Percentiles rank a stretch among this genome's conserved stretches.
phyloP scores from a whole-genome alignment of 1,284 basidiomycete genomes.

The Moesziomyces sp. region DNA sequence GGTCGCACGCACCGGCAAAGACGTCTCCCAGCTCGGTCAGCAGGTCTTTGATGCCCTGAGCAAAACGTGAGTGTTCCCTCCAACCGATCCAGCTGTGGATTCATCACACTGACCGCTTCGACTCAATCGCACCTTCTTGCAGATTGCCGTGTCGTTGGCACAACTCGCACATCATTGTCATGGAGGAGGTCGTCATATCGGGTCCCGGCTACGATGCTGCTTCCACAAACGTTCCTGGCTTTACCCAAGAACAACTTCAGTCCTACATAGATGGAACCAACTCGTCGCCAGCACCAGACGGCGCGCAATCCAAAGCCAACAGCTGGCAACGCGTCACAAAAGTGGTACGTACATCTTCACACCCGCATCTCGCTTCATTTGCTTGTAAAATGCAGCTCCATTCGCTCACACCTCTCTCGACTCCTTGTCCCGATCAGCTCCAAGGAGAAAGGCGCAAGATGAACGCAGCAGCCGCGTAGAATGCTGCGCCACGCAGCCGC shows the following conservation, averaged over 20 bases:
- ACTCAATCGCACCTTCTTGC: neutral
- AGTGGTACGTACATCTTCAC: slow-evolving; percentile 48
- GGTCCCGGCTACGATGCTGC: slow-evolving; percentile 55
- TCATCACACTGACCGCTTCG: neutral
- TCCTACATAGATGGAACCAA: slow-evolving; percentile 45
- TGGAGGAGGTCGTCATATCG: slow-evolving; percentile 65
- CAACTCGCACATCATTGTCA: slow-evolving; percentile 64
- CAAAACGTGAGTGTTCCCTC: slow-evolving; percentile 60
- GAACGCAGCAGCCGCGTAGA: slow-evolving; percentile 14
- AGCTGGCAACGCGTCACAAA: slow-evolving; percentile 61
- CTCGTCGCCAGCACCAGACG: slow-evolving; percentile 25
- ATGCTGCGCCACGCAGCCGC: neutral
- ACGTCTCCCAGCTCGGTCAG: slow-evolving; percentile 56
- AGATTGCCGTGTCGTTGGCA: slow-evolving; percentile 66
- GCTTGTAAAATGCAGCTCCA: neutral
- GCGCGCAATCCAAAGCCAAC: slow-evolving; percentile 55
- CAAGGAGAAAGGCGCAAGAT: slow-evolving; percentile 60
- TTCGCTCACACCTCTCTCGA: neutral
- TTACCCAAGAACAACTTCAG: slow-evolving; percentile 50
- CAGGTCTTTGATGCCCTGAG: slow-evolving; percentile 61
- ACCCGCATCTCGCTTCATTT: neutral
- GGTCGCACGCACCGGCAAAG: slow-evolving; percentile 49
- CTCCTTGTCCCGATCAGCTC: slow-evolving; percentile 22
- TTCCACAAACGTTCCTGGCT: slow-evolving; percentile 57
- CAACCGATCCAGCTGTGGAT: neutral